Conservation (phyloP, 2,329 filamentous ascomycete genomes). For the Ilyonectria sp. region DNA sequence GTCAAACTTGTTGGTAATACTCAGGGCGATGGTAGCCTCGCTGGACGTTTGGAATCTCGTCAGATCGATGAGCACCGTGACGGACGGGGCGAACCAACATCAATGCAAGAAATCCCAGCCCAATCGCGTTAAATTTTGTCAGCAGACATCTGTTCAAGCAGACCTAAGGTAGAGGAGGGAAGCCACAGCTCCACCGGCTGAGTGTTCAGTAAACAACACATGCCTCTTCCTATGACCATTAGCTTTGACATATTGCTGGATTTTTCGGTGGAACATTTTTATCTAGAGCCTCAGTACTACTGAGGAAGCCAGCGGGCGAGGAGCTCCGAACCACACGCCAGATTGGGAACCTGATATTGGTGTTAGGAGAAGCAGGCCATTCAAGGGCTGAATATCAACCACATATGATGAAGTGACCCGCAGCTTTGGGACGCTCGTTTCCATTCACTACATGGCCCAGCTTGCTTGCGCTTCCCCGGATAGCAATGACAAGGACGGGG, state of each 20-base stretch:
- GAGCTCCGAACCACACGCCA: constrained; percentile 11
- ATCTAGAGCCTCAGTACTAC: constrained; percentile 34
- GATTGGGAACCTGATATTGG: constrained; percentile 9
- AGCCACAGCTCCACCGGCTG: constrained; percentile 45
- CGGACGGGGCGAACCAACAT: constrained; percentile 43
- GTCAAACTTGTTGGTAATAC: constrained; percentile 47
- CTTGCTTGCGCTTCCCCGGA: constrained; percentile 41
- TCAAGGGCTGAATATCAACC: neutral
- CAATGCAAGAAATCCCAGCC: constrained; percentile 39
- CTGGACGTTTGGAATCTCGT: constrained; percentile 12
- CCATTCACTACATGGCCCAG: constrained; percentile 46
- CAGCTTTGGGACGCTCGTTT: constrained; percentile 27
- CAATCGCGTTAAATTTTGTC: constrained; percentile 13
- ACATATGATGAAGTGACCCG: constrained; percentile 38
- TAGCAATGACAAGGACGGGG: constrained; percentile 38
- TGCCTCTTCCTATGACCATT: constrained; percentile 20
- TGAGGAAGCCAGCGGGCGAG: constrained; percentile 40
- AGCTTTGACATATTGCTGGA: constrained; percentile 19
- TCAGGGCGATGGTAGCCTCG: constrained; percentile 34
- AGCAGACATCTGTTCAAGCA: neutral
- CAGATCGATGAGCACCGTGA: constrained; percentile 30
- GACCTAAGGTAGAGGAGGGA: constrained; percentile 39
- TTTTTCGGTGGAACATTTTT: constrained; percentile 17
- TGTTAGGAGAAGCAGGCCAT: neutral
- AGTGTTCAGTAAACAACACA: constrained; percentile 44